phyloP scores from a whole-genome alignment of 2,329 filamentous ascomycete genomes.

The Xylariales sp. region DNA sequence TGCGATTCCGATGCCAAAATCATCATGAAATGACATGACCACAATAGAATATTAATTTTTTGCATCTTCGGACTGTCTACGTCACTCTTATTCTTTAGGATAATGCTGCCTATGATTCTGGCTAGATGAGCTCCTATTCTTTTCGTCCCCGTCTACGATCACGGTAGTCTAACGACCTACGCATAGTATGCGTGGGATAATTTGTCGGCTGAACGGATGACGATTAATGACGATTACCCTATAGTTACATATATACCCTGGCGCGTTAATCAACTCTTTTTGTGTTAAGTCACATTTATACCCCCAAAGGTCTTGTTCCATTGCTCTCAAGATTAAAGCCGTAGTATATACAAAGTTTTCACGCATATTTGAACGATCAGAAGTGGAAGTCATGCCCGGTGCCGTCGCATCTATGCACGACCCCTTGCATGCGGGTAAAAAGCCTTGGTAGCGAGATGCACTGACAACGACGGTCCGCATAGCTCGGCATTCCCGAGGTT shows the following conservation, averaged over 20 bases:
- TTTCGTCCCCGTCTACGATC: background rate
- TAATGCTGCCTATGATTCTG: background rate
- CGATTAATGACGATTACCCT: background rate
- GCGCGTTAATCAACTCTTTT: constrained; percentile 2
- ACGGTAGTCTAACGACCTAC: background rate
- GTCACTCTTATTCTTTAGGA: background rate
- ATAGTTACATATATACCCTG: constrained; percentile 26
- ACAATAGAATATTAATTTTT: constrained; percentile 4
- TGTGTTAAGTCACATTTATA: too few species aligned
- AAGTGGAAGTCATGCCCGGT: constrained; percentile 13
- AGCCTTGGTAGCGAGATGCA: constrained; percentile 13
- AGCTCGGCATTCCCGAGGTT: background rate
- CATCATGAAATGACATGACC: constrained; percentile 1
- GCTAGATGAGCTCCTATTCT: background rate
- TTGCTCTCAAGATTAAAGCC: background rate
- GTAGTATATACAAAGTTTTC: constrained; percentile 2
- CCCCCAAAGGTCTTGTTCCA: background rate
- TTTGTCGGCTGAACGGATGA: background rate
- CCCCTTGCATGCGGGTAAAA: constrained; percentile 7
- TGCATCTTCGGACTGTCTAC: background rate
- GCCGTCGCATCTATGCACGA: background rate
- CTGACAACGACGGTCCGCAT: constrained; percentile 3
- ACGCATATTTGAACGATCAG: background rate
- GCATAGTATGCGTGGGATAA: constrained; percentile 3
- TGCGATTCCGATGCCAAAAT: constrained; percentile 51